Evolutionary conservation across 1,284 basidiomycete species (phyloP), one percentile per base, ranked within the genome.

Genomic region (Leccinum proliferum): DNA sequence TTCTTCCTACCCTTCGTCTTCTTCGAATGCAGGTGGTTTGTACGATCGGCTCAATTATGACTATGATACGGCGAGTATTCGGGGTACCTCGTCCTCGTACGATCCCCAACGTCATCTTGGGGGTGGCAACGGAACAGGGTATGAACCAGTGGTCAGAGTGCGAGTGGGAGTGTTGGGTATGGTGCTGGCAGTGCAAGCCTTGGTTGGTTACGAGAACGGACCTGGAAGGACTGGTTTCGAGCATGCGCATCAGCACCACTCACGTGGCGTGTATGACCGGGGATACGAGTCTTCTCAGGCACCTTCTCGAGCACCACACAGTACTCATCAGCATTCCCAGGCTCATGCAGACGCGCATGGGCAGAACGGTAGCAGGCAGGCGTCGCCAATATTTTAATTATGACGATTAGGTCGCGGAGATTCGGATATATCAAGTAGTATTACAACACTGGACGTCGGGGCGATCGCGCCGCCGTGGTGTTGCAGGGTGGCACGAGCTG

Each of bases 41-140:
- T 69, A 63, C 37, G 62, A 66, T 9, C 67, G 70, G 35, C n/a
- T 70, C 21, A 56, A 46, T 11, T 75, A 74, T 55, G 72, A 74
- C 14, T 69, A 71, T n/a, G 69, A 69, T 15, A 18, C 62, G 0
- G 32, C 66, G 4, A 43, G 32, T 41, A 62, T 65, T 32, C 65
- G 64, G 52, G 62, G 60, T n/a, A 35, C 65, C 4, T 37, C 67
- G 18, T 68, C 72, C 25, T 25, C 50, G 9, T 75, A 70, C 12
- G 70, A 76, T 41, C 65, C 66, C 29, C 65, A 70, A 35, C 71
- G 71, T 52, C 35, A 61, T n/a, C 61, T 68, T 7, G 64, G 59
- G 4, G 34, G 60, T 37, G 58, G 58, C 5, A 57, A 34, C 50
- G 57, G 62, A 10, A 12, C 69, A 14, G 63, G 62, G 1, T 70